Evolutionary conservation across 768 basidiomycete genomes (phyloP), one percentile per base, ranked within the genome.

Genomic region (Xerocomellus amylosporus): DNA sequence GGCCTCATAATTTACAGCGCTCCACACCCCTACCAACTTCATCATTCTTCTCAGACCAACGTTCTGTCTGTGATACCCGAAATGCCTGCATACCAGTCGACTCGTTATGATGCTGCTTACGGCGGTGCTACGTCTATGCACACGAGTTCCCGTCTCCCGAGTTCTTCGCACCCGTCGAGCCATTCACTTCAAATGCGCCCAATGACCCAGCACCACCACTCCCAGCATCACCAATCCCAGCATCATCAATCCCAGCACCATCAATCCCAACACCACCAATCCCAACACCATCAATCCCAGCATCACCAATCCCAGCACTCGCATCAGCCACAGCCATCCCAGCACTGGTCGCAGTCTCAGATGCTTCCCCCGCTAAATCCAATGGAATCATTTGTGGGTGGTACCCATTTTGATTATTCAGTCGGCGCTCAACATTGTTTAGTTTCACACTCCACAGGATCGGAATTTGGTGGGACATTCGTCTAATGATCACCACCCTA

Each of bases 351-450:
- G 46, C 73, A 79, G n/a, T 65, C 78, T 37, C 69, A 70, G 17
- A 65, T 79, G 56, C 62, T 77, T 51, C 67, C 75, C 26, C 74
- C 79, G 19, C 60, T 79, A 47, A 80, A 85, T 60, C 74, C 80
- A 14, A 75, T 85, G 65, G 84, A 88, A 43, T 69, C 85, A 53
- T 89, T 82, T 68, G 88, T 90, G 70, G 74, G 86, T 73, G 5
- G 22, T 43, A 14, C 48, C 44, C 19, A 3, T 34, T 41, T 53
- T 43, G 49, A 4, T 13, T 19, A 43, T 51, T 58, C 22, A 24
- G 24, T 48, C 41, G 40, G 54, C 46, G 43, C 59, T 66, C 46
- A 58, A 52, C 33, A 30, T n/a, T 13, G 7, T 14, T 28, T 30
- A 65, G 62, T 65, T 55, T 66, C 58, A 71, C 67, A 51, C 64